Base-by-base conservation (phyloP, 2,329 filamentous ascomycete genomes). In the Neonectria faginata region DNA sequence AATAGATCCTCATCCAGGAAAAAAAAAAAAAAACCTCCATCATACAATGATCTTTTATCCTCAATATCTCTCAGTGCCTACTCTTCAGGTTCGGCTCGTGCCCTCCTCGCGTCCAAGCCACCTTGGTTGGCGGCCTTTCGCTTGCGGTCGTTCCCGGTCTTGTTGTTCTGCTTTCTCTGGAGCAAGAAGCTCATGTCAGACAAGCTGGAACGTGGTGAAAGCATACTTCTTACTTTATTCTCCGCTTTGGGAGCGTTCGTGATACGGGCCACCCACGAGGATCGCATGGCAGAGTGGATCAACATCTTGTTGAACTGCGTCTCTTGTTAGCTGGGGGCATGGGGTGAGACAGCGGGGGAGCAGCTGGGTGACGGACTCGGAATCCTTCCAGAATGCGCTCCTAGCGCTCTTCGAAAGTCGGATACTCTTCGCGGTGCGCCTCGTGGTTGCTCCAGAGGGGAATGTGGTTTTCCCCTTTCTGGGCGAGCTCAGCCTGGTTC, bases 401-500 rank as follows among this genome's bases (percentile, higher is more conserved):
- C 71, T 72, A 73, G 57, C 71, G 71, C 66, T 70, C 69, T 61
- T 58, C 65, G 58, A 73, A 73, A 36, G 62, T 70, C 18, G 50
- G 63, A 45, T 65, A 72, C 62, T 73, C 64, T 45, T 73, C 71
- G 67, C 71, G 70, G 41, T 70, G 66, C 14, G 69, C 57, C n/a
- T 73, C 71, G 12, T 61, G 64, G 48, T 64, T 62, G 10, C 71
- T 72, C 71, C 69, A 73, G 1, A 73, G 47, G 1, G 71, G 71
- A 31, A 69, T 42, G n/a, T 33, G 55, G 54, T 70, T 73, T 3
- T 45, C 27, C 2, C 71, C 71, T 53, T 67, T 53, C 25, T 73
- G 71, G 0, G 69, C 64, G 10, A 53, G 14, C 3, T 69, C 66
- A 10, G 71, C 66, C 29, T 71, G 55, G 8, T 70, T 42, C 70